These are phyloP conservation scores for Ogataea nakhonphanomensis DNA, from an alignment of 805 yeast species.

Conservation along the genomic window DNA sequence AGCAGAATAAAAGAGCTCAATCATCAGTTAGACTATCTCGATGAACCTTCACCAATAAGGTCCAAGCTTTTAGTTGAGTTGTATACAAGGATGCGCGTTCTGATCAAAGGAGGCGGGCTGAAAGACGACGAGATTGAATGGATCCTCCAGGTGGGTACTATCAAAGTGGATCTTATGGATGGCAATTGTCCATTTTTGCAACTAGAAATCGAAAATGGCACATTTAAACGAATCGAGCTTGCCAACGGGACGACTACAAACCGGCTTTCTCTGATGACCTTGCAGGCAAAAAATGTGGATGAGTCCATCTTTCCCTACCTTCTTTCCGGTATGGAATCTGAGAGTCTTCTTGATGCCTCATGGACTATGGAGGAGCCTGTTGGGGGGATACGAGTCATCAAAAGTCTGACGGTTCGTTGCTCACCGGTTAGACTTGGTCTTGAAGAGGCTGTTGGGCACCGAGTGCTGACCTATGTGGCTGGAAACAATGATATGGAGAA, in stretches of 20 bases:
- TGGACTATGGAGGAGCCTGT: constrained; percentile 87
- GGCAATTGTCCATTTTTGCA: constrained; percentile 64
- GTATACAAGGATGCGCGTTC: constrained; percentile 42
- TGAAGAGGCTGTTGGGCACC: constrained; percentile 67
- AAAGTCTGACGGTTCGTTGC: constrained; percentile 54
- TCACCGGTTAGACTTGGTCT: constrained; percentile 69
- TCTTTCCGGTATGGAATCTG: constrained; percentile 45
- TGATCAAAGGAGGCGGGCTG: constrained; percentile 17
- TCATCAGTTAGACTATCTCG: constrained; percentile 9
- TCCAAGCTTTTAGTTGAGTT: constrained; percentile 39
- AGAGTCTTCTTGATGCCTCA: constrained; percentile 38
- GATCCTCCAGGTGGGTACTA: constrained; percentile 63
- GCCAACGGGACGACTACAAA: constrained; percentile 68
- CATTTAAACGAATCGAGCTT: constrained; percentile 58
- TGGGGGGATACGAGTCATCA: constrained; percentile 87
- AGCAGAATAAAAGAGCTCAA: constrained; percentile 6
- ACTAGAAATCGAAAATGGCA: constrained; percentile 59
- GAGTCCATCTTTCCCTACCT: constrained; percentile 67
- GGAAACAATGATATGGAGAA: constrained; percentile 4
- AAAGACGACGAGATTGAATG: constrained; percentile 45
- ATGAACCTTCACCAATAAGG: constrained; percentile 26
- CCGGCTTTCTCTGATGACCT: constrained; percentile 50
- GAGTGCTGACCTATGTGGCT: constrained; percentile 63
- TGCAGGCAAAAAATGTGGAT: constrained; percentile 69
- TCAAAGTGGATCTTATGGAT: constrained; percentile 67